Conservation (phyloP, 73 alveolate species). For the Paramecium primaurelia region DNA sequence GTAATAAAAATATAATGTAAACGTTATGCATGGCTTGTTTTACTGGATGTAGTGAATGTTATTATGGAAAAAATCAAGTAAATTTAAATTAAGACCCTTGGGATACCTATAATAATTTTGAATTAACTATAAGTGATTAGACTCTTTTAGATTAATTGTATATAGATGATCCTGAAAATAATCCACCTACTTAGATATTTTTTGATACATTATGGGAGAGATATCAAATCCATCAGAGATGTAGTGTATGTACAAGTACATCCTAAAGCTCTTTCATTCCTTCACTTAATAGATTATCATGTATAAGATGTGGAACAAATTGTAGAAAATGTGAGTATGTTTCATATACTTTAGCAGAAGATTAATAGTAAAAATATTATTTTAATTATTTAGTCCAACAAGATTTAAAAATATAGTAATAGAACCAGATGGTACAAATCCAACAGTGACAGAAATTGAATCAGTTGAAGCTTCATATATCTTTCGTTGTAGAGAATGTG, state of each 20-base stretch:
- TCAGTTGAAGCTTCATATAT: background rate
- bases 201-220: background rate
- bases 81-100: conserved; percentile 1
- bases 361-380: background rate
- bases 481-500: background rate
- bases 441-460: background rate
- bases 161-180: background rate
- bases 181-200: background rate
- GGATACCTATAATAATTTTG: background rate
- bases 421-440: background rate
- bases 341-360: background rate
- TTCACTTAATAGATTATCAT: background rate
- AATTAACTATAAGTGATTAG: background rate
- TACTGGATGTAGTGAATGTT: conserved; percentile 10
- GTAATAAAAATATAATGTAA: background rate
- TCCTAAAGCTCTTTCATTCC: background rate
- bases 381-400: background rate
- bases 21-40: background rate
- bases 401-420: background rate
- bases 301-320: background rate
- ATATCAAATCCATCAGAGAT: background rate
- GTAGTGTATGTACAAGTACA: background rate
- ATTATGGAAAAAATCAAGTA: background rate
- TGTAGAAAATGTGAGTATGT: conserved; percentile 18
- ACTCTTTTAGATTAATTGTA: background rate